Evolutionary conservation across 2,329 filamentous ascomycete species (phyloP).

Genomic region (Colletotrichum salicis): DNA sequence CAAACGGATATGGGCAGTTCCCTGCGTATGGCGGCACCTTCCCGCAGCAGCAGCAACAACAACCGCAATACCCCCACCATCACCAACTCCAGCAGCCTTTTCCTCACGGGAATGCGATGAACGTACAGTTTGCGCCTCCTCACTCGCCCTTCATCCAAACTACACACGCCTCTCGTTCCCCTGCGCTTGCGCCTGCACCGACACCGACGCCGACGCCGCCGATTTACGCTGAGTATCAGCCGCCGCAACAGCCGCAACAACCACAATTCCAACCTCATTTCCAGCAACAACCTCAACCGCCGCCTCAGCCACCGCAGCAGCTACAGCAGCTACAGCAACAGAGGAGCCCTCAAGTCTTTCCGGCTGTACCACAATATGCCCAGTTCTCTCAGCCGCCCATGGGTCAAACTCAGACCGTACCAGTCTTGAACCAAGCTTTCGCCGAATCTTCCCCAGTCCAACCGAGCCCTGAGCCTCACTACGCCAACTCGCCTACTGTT

Average conservation of each 20-base stretch:
- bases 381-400: constrained; percentile 33
- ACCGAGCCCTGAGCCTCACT: constrained; percentile 51
- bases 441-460: constrained; percentile 34
- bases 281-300: constrained; percentile 31
- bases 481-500: constrained; percentile 54
- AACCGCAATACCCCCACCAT: constrained; percentile 24
- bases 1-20: constrained; percentile 35
- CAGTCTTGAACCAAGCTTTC: constrained; percentile 23
- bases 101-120: constrained; percentile 22
- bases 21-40: constrained; percentile 38
- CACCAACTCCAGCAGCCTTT: constrained; percentile 27
- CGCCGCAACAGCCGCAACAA: constrained; percentile 34
- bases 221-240: constrained; percentile 23
- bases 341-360: constrained; percentile 11
- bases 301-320: constrained; percentile 3
- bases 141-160: constrained; percentile 24
- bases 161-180: constrained; percentile 18
- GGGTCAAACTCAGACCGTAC: constrained; percentile 25
- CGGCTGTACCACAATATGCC: constrained; percentile 29
- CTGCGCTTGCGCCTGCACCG: constrained; percentile 29
- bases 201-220: not conserved
- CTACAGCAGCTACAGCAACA: constrained; percentile 15
- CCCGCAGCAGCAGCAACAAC: constrained; percentile 41
- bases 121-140: constrained; percentile 24
- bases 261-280: constrained; percentile 28